Percentiles rank a stretch among this genome's conserved stretches.
These are phyloP conservation scores for Ophiostoma quercus DNA, from an alignment of 2,329 filamentous ascomycete species.

Conservation along the genomic window DNA sequence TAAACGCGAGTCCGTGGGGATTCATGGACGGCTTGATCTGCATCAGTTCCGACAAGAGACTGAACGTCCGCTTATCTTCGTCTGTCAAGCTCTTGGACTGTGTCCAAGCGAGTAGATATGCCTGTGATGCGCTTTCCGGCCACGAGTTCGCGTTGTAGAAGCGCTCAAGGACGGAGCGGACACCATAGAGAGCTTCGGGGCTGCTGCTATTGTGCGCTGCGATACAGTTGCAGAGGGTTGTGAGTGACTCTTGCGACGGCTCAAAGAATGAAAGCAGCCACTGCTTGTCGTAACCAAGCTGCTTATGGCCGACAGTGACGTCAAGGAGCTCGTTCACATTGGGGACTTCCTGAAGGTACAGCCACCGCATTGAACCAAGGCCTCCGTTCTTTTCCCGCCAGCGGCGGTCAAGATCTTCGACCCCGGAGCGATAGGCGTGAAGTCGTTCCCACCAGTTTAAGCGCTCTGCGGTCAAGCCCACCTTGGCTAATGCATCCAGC, in stretches of 20 bases:
- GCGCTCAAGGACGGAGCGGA: slow-evolving; percentile 25
- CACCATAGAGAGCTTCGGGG: slow-evolving; percentile 15
- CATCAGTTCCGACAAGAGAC: slow-evolving; percentile 23
- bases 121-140: slow-evolving; percentile 22
- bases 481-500: slow-evolving; percentile 10
- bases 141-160: slow-evolving; percentile 20
- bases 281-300: slow-evolving; percentile 19
- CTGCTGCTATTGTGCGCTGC: slow-evolving; percentile 18
- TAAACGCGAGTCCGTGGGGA: slow-evolving; percentile 19
- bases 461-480: slow-evolving; percentile 24
- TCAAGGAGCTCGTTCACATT: slow-evolving; percentile 22
- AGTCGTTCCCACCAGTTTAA: slow-evolving; percentile 22
- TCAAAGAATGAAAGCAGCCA: slow-evolving; percentile 26
- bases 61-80: slow-evolving; percentile 24
- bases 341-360: slow-evolving; percentile 24
- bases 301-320: slow-evolving; percentile 19
- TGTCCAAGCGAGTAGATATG: slow-evolving; percentile 26
- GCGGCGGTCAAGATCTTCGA: slow-evolving; percentile 20
- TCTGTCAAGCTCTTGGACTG: slow-evolving; percentile 21
- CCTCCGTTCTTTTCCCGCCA: slow-evolving; percentile 17
- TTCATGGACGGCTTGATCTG: slow-evolving; percentile 20
- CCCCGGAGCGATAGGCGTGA: slow-evolving; percentile 2
- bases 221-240: slow-evolving; percentile 25
- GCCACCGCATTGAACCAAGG: slow-evolving; percentile 20
- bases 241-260: slow-evolving; percentile 21